Base-by-base conservation (phyloP, 257 asterid species). In the Parsonsia alboflavescens region DNA sequence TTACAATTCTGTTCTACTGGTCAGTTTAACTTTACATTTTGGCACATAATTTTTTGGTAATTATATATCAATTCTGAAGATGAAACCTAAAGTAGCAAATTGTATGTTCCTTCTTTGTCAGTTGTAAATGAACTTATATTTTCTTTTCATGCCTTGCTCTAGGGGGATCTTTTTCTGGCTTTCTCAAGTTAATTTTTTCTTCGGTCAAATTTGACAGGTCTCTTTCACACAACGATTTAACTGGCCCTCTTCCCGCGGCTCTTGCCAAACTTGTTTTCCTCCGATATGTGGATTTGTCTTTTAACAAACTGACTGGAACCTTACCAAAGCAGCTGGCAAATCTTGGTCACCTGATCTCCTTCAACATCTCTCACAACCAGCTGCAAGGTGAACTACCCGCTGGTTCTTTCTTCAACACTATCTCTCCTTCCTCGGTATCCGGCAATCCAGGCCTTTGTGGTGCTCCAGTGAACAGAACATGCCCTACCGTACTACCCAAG, bases 401-500 rank as follows among this genome's bases (percentile, higher is more conserved):
- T 26, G 89, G 96, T 71, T 84, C 81, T 26, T 93, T 90, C 70
- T 93, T 91, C 88, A 93, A 91, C 85, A 87, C 95, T 59, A 91
- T 93, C 33, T 70, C 89, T 73, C 89, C 95, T 33, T 84, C 88
- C 70, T 88, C 98, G 0, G 89, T 93, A 54, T 81, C 76, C 0
- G 95, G 81, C 11, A 93, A 91, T 73, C 97, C 98, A 2, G 87
- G 86, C 24, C 88, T 93, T 66, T 93, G 98, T 78, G 98, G 97
- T 71, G 85, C 94, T 4, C 84, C 85, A 52, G 90, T 87, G 78
- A 88, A 93, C 26, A 80, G 80, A 76, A 86, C 77, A 59, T 93
- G 98, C 80, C 84, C 84, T 5, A 80, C 88, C 0, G 89, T 89
- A 75, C 90, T 90, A 70, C 98, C 98, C 70, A 93, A 93, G 76